Conservation (phyloP, 179 eudicot genomes). For the Nepenthes alata region DNA sequence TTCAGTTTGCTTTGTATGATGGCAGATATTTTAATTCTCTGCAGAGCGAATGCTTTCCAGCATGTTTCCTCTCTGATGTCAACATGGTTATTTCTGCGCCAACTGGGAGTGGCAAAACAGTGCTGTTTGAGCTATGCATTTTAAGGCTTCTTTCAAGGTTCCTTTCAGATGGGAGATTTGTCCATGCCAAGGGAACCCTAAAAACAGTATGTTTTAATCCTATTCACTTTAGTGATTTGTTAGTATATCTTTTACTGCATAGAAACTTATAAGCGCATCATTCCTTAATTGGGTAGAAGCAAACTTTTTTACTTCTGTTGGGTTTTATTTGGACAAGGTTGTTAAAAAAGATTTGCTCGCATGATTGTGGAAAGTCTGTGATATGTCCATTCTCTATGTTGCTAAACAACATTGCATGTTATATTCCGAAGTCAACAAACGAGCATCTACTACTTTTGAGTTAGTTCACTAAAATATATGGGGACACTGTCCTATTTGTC, state of each 20-base stretch:
- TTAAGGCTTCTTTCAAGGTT: constrained; percentile 86
- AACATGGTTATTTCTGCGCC: constrained; percentile 98
- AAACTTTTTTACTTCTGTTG: too few relatives aligned
- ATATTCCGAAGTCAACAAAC: too few relatives aligned
- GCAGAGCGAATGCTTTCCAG: constrained; percentile 95
- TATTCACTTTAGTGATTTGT: background rate
- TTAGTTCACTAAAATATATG: too few relatives aligned
- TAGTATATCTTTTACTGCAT: too few relatives aligned
- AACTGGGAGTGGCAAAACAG: constrained; percentile 98
- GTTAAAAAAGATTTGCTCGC: too few relatives aligned
- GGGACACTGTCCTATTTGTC: too few relatives aligned
- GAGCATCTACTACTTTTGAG: too few relatives aligned
- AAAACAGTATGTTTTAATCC: constrained; percentile 50
- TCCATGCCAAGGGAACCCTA: constrained; percentile 63
- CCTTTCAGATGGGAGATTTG: constrained; percentile 71
- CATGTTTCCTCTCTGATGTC: constrained; percentile 66
- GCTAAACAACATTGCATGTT: too few relatives aligned
- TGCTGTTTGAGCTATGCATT: constrained; percentile 89
- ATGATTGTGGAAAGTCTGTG: too few relatives aligned
- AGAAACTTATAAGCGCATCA: background rate
- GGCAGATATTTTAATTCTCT: constrained; percentile 89
- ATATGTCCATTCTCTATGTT: too few relatives aligned
- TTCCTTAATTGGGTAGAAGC: background rate
- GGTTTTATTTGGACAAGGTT: too few relatives aligned
- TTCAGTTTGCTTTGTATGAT: constrained; percentile 5